Evolutionary conservation across 169 alveolate genomes (phyloP).

Genomic region (Plasmodium gonderi): DNA sequence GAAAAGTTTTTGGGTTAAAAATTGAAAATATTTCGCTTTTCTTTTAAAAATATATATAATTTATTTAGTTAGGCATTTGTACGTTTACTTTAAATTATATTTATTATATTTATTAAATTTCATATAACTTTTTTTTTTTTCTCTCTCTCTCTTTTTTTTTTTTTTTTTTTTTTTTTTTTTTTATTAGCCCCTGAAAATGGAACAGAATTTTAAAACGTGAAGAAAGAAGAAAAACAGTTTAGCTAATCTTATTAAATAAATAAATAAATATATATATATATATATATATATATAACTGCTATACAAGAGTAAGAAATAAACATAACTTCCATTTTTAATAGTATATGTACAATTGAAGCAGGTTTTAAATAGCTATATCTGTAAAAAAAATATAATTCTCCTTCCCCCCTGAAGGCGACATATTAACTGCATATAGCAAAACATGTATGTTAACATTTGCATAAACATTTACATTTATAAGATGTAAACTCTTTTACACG

Average conservation of each 20-base stretch:
- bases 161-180: constrained; percentile 2
- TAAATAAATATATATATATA: no score
- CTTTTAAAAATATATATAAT: not conserved
- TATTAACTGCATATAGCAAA: not conserved
- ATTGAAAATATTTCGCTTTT: not conserved
- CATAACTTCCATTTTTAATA: not conserved
- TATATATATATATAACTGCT: no score
- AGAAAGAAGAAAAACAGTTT: no score
- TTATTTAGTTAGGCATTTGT: not conserved
- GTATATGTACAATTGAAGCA: not conserved
- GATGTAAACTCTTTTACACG: not conserved
- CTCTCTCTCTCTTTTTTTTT: not conserved
- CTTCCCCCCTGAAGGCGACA: not conserved
- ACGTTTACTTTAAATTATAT: not conserved
- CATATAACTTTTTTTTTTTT: no score
- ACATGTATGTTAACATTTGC: not conserved
- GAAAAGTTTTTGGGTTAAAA: no score
- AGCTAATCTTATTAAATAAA: no score
- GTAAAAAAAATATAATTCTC: not conserved
- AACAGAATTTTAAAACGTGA: not conserved
- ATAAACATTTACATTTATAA: not conserved
- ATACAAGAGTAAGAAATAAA: not conserved
- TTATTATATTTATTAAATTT: no score
- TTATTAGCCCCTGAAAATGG: not conserved
- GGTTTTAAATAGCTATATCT: not conserved